These are phyloP conservation scores for Gynandropsis gynandra DNA, from an alignment of 345 rosid species.

Conservation along the genomic window DNA sequence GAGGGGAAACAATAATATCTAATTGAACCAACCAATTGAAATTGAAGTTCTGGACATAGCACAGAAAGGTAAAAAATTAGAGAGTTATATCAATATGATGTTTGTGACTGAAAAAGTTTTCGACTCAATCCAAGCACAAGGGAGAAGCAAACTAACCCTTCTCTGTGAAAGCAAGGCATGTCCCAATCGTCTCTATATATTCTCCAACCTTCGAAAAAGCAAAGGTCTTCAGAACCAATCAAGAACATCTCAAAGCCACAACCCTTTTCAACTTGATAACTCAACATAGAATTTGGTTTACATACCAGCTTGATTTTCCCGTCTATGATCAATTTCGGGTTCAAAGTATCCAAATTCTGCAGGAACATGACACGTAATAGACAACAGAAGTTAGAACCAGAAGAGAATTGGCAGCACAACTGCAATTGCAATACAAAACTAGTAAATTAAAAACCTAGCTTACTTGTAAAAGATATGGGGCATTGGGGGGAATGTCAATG, in stretches of 20 bases:
- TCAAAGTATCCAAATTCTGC: slow-evolving; percentile 58
- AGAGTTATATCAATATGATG: no score
- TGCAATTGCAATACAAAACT: background rate
- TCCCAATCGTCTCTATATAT: slow-evolving; percentile 56
- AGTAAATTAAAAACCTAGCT: background rate
- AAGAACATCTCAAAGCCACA: background rate
- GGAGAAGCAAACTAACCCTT: slow-evolving; percentile 29
- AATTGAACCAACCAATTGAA: no score
- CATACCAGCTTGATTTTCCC: slow-evolving; percentile 48
- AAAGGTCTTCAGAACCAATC: background rate
- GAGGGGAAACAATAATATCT: no score
- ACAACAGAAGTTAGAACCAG: background rate
- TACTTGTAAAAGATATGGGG: slow-evolving; percentile 52
- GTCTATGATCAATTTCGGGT: slow-evolving; percentile 45
- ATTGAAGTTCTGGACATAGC: no score
- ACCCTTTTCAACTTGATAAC: background rate
- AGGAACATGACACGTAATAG: background rate
- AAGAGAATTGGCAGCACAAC: background rate
- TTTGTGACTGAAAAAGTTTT: no score
- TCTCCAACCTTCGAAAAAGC: slow-evolving; percentile 41
- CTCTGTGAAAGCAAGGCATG: slow-evolving; percentile 43
- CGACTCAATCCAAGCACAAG: no score
- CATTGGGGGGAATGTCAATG: slow-evolving; percentile 38
- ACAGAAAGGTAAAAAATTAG: no score
- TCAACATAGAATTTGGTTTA: background rate